Evolutionary conservation across 1,284 basidiomycete genomes (phyloP).

Genomic region (Tilletia caries): DNA sequence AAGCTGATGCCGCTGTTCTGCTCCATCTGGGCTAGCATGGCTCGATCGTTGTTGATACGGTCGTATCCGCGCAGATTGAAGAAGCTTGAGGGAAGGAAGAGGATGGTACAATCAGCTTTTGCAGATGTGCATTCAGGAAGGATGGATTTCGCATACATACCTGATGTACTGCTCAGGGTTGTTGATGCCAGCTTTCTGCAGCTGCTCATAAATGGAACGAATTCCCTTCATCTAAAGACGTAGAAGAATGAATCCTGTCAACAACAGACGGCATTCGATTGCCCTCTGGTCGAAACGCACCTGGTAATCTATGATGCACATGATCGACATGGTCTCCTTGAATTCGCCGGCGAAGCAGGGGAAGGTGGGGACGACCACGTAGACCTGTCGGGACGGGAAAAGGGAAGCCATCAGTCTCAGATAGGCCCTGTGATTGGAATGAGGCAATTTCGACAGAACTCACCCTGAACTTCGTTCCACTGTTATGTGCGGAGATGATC

Average conservation of each 20-base stretch:
- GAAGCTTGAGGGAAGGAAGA: no score
- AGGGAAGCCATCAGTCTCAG: conserved; percentile 60
- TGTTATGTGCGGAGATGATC: conserved; percentile 68
- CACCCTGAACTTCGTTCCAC: conserved; percentile 66
- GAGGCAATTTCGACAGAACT: no score
- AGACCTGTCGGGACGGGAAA: conserved; percentile 66
- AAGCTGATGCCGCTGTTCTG: conserved; percentile 71
- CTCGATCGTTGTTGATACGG: conserved; percentile 71
- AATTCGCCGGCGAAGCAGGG: conserved; percentile 44
- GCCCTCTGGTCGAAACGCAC: no score
- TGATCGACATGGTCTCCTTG: conserved; percentile 58
- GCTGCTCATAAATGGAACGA: conserved; percentile 59
- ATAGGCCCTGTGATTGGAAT: no score
- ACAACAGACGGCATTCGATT: no score
- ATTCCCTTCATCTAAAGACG: conserved; percentile 50
- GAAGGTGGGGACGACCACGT: conserved; percentile 65
- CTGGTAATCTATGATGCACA: conserved; percentile 67
- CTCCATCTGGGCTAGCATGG: conserved; percentile 63
- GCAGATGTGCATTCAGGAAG: no score
- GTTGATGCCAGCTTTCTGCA: conserved; percentile 70
- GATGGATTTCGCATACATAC: no score
- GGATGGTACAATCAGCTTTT: no score
- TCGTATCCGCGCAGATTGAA: conserved; percentile 87
- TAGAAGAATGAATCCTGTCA: conserved; percentile 71
- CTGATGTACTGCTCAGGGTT: conserved; percentile 68